Percentiles rank a stretch among this genome's conserved stretches.
Conservation (phyloP, 2,329 filamentous ascomycete species). For the Albifimbria verrucaria region DNA sequence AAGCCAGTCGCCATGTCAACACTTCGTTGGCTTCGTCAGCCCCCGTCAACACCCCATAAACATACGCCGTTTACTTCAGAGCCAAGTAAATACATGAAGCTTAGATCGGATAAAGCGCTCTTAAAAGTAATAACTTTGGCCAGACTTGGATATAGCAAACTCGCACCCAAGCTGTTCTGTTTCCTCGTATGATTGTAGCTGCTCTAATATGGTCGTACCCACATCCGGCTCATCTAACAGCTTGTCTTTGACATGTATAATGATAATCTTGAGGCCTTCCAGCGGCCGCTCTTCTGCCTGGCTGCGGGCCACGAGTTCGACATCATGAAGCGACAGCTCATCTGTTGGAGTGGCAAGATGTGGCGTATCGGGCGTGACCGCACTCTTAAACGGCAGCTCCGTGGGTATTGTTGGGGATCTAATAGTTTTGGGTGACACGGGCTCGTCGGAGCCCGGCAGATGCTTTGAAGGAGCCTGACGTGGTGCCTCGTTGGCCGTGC, state of each 20-base stretch:
- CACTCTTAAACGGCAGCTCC: conserved; percentile 5
- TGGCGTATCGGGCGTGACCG: conserved; percentile 31
- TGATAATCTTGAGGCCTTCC: conserved; percentile 71
- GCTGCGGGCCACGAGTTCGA: conserved; percentile 23
- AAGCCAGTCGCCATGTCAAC: too few relatives aligned
- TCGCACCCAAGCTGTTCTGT: conserved; percentile 70
- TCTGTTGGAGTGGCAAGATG: conserved; percentile 45
- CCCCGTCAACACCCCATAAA: too few relatives aligned
- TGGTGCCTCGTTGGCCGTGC: conserved; percentile 16
- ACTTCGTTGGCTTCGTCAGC: too few relatives aligned
- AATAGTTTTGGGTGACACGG: conserved; percentile 50
- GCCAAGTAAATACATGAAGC: too few relatives aligned
- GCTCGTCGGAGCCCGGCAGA: conserved; percentile 33
- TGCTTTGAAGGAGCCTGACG: conserved; percentile 18
- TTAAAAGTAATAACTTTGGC: conserved; percentile 56
- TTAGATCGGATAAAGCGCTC: too few relatives aligned
- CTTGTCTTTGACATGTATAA: conserved; percentile 93
- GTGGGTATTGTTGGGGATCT: conserved; percentile 18
- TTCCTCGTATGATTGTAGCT: conserved; percentile 65
- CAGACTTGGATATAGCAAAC: conserved; percentile 68
- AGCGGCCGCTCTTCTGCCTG: conserved; percentile 47
- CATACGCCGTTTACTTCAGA: too few relatives aligned
- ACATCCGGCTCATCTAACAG: conserved; percentile 67
- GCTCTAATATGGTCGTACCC: conserved; percentile 63
- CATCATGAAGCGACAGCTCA: conserved; percentile 39